phyloP scores from a whole-genome alignment of 495 filamentous ascomycete genomes.

The Daldinia vernicosa region DNA sequence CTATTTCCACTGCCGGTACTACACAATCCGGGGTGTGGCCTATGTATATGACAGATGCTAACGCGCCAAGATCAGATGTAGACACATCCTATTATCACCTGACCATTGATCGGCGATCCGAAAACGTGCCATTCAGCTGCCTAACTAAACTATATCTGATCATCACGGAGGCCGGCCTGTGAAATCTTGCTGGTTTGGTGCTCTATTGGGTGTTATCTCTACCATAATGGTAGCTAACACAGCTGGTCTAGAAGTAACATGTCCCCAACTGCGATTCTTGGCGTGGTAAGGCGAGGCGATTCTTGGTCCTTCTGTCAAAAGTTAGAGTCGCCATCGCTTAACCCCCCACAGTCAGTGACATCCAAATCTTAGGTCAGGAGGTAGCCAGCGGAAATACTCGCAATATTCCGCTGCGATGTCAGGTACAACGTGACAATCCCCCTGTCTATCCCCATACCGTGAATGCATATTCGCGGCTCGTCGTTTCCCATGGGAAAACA shows the following conservation, averaged over 20 bases:
- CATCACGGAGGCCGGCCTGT: neutral
- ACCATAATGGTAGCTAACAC: neutral
- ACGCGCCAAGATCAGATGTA: slow-evolving; percentile 16
- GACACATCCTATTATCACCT: slow-evolving; percentile 20
- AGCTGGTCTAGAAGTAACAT: neutral
- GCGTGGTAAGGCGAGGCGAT: slow-evolving; percentile 1
- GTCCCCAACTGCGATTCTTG: neutral
- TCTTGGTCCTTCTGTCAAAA: neutral
- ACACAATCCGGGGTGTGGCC: neutral
- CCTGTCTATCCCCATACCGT: neutral
- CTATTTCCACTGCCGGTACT: slow-evolving; percentile 28
- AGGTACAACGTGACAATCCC: neutral
- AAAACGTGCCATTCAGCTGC: neutral
- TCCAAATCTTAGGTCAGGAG: no score
- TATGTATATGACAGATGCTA: slow-evolving; percentile 18
- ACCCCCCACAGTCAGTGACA: no score
- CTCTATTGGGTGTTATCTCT: slow-evolving; percentile 3
- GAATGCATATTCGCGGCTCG: slow-evolving; percentile 17
- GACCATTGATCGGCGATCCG: slow-evolving; percentile 5
- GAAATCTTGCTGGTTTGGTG: neutral
- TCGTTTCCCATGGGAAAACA: slow-evolving; percentile 12
- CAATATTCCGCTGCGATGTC: neutral
- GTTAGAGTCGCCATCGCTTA: slow-evolving; percentile 5
- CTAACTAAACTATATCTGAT: slow-evolving; percentile 1
- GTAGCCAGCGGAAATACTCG: slow-evolving; percentile 10